Evolutionary conservation across 2,329 filamentous ascomycete species (phyloP), one percentile per base, ranked within the genome.

Genomic region (Trichoderma harzianum): DNA sequence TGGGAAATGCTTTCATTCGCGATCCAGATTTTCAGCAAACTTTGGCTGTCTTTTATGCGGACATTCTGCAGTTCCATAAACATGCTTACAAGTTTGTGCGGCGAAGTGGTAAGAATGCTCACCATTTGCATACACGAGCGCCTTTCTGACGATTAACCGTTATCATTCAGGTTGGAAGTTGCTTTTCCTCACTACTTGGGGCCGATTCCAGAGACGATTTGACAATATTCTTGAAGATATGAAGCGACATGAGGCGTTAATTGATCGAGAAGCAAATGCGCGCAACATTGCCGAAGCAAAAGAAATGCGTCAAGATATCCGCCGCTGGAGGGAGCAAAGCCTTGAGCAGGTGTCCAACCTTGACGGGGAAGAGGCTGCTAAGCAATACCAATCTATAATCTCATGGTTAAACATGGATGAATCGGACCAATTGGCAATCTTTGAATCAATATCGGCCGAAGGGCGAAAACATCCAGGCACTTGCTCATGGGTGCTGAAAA

Each of bases 301-400:
- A 62, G 21, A 62, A 43, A 43, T 62, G 60, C 60, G 60, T 5
- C 34, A 36, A 34, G 60, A 62, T 79, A 18, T 80, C 78, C 26
- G 76, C 76, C 69, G 78, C 76, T 6, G 74, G 74, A 71, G 89
- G 81, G 0, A 86, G 84, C 77, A 86, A 89, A 21, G 80, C 83
- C 80, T 88, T 80, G 26, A 85, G 79, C n/a, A 51, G n/a, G n/a
- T 51, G n/a, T 12, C n/a, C n/a, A 51, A 12, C 11, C 43, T 51
- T 24, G 43, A 51, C 3, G 43, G 43, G 1, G 43, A 51, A 24
- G 43, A 51, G n/a, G 43, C 43, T 51, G 43, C n/a, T 7, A 51
- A 51, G 43, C 43, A 51, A 24, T 51, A 51, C 10, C 43, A 51
- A 6, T 51, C 43, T 6, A 51, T 51, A n/a, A 51, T 21, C 10